Percentiles rank a stretch among this genome's conserved stretches.
These are phyloP conservation scores for Aspergillus clavatus DNA, from an alignment of 2,329 filamentous ascomycete species.

Conservation along the genomic window DNA sequence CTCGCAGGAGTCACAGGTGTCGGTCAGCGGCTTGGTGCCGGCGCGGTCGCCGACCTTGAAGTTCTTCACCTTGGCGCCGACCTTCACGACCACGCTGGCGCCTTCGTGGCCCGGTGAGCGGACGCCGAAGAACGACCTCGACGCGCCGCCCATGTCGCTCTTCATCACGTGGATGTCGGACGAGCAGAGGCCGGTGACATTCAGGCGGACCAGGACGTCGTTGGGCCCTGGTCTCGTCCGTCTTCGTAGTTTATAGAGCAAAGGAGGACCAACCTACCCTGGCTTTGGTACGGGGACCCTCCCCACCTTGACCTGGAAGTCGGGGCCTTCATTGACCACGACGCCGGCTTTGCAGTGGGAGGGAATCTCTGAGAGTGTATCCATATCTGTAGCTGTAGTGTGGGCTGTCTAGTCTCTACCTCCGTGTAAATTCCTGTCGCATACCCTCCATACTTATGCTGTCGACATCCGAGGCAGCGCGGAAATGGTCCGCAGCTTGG, in stretches of 20 bases:
- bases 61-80: conserved; percentile 50
- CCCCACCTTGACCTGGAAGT: conserved; percentile 47
- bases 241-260: neutral
- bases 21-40: conserved; percentile 49
- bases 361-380: conserved; percentile 32
- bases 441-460: neutral
- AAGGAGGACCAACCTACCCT: conserved; percentile 30
- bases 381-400: conserved; percentile 7
- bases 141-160: conserved; percentile 47
- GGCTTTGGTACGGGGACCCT: conserved; percentile 47
- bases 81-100: conserved; percentile 54
- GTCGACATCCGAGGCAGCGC: conserved; percentile 2
- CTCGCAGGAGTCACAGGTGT: conserved; percentile 50
- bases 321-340: conserved; percentile 47
- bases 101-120: conserved; percentile 53
- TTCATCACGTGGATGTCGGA: conserved; percentile 56
- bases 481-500: conserved; percentile 6
- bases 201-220: conserved; percentile 54
- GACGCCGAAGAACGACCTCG: conserved; percentile 44
- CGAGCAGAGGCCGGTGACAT: conserved; percentile 55
- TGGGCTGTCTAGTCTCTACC: neutral
- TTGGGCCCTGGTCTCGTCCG: conserved; percentile 50
- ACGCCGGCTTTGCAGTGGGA: conserved; percentile 50
- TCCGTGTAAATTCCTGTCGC: neutral
- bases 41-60: conserved; percentile 52